Conservation (phyloP, 768 basidiomycete species). For the Russula lepida region DNA sequence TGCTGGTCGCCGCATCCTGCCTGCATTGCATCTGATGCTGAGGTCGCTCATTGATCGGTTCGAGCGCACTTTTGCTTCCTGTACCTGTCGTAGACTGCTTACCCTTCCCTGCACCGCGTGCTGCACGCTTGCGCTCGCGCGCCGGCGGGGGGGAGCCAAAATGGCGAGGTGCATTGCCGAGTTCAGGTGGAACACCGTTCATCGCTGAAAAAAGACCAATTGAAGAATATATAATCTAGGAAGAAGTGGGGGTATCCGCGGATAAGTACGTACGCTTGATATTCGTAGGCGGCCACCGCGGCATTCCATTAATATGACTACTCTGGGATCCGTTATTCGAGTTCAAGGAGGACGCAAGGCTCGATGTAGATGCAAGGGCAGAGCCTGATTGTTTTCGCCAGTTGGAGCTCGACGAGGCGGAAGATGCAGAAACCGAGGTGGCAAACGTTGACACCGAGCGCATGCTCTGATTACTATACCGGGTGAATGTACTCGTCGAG, state of each 20-base stretch:
- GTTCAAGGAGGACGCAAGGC: conserved; percentile 2
- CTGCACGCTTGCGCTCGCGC: conserved; percentile 42
- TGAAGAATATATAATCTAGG: conserved; percentile 8
- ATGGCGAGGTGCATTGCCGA: conserved; percentile 60
- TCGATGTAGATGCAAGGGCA: not conserved
- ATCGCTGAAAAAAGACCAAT: conserved; percentile 40
- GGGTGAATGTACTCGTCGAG: conserved; percentile 64
- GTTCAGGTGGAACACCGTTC: conserved; percentile 69
- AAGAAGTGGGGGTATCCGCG: not conserved
- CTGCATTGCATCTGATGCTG: conserved; percentile 37
- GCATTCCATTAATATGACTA: conserved; percentile 2
- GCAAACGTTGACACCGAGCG: conserved; percentile 74
- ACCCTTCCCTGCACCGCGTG: conserved; percentile 13
- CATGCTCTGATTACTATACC: conserved; percentile 62
- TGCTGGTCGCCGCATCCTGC: conserved; percentile 64
- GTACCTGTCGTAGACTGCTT: conserved; percentile 4
- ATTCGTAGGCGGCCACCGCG: conserved; percentile 37
- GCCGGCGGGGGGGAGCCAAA: conserved; percentile 53
- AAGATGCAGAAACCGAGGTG: conserved; percentile 71
- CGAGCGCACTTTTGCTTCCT: conserved; percentile 61
- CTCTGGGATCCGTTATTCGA: conserved; percentile 6
- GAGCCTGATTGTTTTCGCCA: conserved; percentile 41
- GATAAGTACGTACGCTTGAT: conserved; percentile 61
- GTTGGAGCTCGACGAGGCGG: conserved; percentile 50
- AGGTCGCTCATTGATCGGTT: conserved; percentile 70